A percentile compares a stretch with the other conserved stretches of the same genome.
Evolutionary conservation across 2,329 filamentous ascomycete genomes (phyloP).

Genomic region (Aspergillus novofumigatus): DNA sequence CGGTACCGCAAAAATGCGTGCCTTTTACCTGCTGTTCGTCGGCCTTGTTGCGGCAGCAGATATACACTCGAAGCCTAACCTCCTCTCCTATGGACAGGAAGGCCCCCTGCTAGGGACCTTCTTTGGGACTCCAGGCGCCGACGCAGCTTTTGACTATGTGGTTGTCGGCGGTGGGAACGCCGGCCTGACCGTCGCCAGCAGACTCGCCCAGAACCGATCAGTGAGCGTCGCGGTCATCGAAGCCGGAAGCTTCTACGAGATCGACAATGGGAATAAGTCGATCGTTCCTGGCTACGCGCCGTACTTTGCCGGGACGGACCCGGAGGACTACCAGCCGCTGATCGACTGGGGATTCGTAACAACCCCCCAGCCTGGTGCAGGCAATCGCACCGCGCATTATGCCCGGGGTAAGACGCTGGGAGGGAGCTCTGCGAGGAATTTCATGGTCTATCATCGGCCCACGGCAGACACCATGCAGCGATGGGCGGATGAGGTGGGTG

Average conservation of each 20-base stretch:
- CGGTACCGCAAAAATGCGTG: background rate
- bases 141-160: conserved; percentile 20
- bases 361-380: conserved; percentile 14
- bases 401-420: conserved; percentile 25
- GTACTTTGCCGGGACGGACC: conserved; percentile 20
- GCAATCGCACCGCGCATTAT: conserved; percentile 17
- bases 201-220: conserved; percentile 19
- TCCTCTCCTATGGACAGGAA: conserved; percentile 14
- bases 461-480: conserved; percentile 27
- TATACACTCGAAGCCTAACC: conserved; percentile 10
- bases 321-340: conserved; percentile 16
- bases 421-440: conserved; percentile 21
- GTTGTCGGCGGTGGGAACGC: conserved; percentile 26
- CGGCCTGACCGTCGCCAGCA: conserved; percentile 19
- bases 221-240: conserved; percentile 29
- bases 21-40: background rate
- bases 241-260: conserved; percentile 31
- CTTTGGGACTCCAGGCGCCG: conserved; percentile 20
- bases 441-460: conserved; percentile 25
- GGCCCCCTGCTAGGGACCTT: conserved; percentile 17
- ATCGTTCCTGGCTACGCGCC: conserved; percentile 22
- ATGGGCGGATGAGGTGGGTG: conserved; percentile 36
- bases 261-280: conserved; percentile 28
- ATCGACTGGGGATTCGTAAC: conserved; percentile 27
- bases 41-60: conserved; percentile 4